phyloP scores from a whole-genome alignment of 78 protist species.

The Speleostelium caveatum region DNA sequence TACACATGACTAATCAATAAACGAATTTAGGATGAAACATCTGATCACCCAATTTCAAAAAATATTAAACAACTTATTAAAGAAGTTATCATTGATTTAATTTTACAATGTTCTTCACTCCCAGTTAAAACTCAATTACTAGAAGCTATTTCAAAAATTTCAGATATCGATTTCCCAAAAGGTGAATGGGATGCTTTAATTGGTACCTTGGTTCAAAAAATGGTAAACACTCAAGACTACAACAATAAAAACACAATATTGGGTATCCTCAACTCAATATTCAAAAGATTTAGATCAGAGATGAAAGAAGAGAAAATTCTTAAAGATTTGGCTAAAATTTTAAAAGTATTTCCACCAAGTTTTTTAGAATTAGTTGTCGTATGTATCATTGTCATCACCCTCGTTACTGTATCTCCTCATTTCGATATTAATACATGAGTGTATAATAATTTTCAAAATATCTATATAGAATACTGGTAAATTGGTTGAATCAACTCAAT shows the following conservation, averaged over 20 bases:
- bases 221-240: background rate
- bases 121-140: constrained; percentile 26
- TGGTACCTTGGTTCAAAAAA: constrained; percentile 21
- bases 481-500: constrained; percentile 3
- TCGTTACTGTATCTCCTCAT: background rate
- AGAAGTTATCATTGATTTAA: constrained; percentile 10
- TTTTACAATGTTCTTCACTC: constrained; percentile 10
- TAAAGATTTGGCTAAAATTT: constrained; percentile 42
- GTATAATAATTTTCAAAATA: background rate
- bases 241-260: background rate
- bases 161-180: constrained; percentile 75
- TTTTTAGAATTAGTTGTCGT: constrained; percentile 53
- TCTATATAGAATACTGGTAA: constrained; percentile 1
- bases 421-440: background rate
- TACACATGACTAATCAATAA: background rate
- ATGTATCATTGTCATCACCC: background rate
- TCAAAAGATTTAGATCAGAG: constrained; percentile 31
- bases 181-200: constrained; percentile 74
- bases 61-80: constrained; percentile 25
- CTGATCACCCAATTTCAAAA: constrained; percentile 30
- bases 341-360: constrained; percentile 28
- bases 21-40: background rate
- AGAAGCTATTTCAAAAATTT: constrained; percentile 61
- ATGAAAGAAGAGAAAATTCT: background rate
- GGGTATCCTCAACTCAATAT: constrained; percentile 12